Evolutionary conservation across 2,329 filamentous ascomycete genomes (phyloP), one percentile per base, ranked within the genome.

Genomic region (Xylariaceae sp.): DNA sequence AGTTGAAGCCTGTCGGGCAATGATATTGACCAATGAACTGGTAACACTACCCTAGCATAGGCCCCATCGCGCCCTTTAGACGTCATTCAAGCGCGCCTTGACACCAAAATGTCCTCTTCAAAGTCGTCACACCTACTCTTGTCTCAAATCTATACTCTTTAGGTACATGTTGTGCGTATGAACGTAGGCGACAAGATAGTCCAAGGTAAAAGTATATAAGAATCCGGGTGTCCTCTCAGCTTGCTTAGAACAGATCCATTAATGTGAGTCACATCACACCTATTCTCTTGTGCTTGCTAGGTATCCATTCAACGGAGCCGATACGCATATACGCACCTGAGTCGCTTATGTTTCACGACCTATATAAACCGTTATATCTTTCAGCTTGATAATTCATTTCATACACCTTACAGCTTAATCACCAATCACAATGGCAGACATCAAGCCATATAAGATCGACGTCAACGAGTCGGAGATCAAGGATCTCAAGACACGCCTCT

Each of bases 381-480:
- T 21, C n/a, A 17, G 26, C 19, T 11, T n/a, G n/a, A 33, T 31
- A 17, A 14, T 8, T 37, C 7, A 8, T 11, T 28, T 23, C 3
- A n/a, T 17, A 26, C 14, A 14, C 39, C 14, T 48, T 23, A n/a
- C 8, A 5, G 16, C 5, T 34, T 19, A 43, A 36, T 12, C 17
- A 21, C n/a, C 21, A 14, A 11, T 31, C 49, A 60, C 16, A 31
- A 72, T 72, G 69, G 59, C 66, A 46, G 67, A 72, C 46, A 69
- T 72, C 55, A 69, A 64, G 37, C 71, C 66, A 6, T 76, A 70
- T 58, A 71, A 61, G 4, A 75, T 76, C 53, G 65, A 66, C 3
- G 60, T 77, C 14, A 61, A 69, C 21, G 70, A 74, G 7, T 53
- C 65, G n/a, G 57, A 65, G 37, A 51, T 77, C 12, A 56, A 71